Conservation (phyloP, 75 land plant genomes). For the Picea sitchensis region DNA sequence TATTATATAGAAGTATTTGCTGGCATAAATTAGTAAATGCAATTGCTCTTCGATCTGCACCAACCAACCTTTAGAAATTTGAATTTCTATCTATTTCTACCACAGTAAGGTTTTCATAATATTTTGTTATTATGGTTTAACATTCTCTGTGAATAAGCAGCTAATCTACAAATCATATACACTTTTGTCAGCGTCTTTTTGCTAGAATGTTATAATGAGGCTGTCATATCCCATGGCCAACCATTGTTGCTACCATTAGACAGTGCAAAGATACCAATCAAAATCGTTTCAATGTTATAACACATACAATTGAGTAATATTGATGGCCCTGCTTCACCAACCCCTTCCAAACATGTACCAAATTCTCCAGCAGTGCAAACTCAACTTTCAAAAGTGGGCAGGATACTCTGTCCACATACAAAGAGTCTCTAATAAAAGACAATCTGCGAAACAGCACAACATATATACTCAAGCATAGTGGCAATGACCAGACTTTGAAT, state of each 20-base stretch:
- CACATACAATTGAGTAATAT: conserved; percentile 66
- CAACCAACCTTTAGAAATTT: too few relatives aligned
- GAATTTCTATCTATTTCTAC: too few relatives aligned
- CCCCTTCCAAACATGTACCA: conserved; percentile 80
- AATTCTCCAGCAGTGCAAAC: conserved; percentile 84
- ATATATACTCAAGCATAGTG: conserved; percentile 17
- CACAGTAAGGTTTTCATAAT: too few relatives aligned
- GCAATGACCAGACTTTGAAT: background rate
- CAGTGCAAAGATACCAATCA: conserved; percentile 91
- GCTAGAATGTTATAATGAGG: conserved; percentile 95
- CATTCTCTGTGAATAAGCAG: background rate
- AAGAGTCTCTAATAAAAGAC: conserved; percentile 88
- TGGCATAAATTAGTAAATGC: too few relatives aligned
- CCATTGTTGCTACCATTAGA: conserved; percentile 92
- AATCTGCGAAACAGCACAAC: conserved; percentile 73
- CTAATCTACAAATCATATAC: conserved; percentile 16
- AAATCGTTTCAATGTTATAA: conserved; percentile 76
- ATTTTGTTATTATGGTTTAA: too few relatives aligned
- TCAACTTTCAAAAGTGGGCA: conserved; percentile 84
- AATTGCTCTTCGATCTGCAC: too few relatives aligned
- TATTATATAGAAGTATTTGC: too few relatives aligned
- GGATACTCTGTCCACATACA: conserved; percentile 98
- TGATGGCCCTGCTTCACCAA: conserved; percentile 93
- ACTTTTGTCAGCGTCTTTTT: conserved; percentile 89
- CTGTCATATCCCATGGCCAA: conserved; percentile 94